Evolutionary conservation across 2,329 filamentous ascomycete species (phyloP).

Genomic region (Aureobasidium sp.): DNA sequence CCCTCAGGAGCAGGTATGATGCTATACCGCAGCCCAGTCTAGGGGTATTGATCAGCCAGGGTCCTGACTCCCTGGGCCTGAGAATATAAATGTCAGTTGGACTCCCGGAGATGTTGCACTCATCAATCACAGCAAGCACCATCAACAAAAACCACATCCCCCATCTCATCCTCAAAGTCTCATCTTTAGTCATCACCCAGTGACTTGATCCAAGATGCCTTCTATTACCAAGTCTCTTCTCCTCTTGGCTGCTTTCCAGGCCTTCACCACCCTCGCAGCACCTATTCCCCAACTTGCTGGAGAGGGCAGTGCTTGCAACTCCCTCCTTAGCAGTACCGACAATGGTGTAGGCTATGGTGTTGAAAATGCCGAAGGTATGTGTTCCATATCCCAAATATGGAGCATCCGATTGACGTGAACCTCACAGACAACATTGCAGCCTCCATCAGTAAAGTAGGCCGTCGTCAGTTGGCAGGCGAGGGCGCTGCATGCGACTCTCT

Average conservation of each 20-base stretch:
- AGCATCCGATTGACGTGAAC: not conserved
- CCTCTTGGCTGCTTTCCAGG: conserved; percentile 2
- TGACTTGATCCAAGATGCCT: conserved; percentile 8
- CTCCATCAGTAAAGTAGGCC: not conserved
- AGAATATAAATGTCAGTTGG: not conserved
- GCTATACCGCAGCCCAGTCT: not conserved
- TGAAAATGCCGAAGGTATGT: conserved; percentile 25
- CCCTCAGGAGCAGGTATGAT: not conserved
- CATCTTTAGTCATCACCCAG: not conserved
- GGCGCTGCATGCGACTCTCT: conserved; percentile 28
- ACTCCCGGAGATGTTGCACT: not conserved
- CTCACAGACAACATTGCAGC: conserved; percentile 25
- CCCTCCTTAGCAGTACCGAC: conserved; percentile 26
- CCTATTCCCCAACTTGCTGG: conserved; percentile 29
- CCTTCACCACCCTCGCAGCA: conserved; percentile 20
- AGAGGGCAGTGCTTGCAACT: conserved; percentile 27
- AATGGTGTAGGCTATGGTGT: conserved; percentile 29
- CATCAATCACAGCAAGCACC: not conserved
- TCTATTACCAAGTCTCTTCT: conserved; percentile 9
- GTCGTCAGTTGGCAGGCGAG: conserved; percentile 29
- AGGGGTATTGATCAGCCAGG: no score
- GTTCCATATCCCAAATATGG: accelerated
- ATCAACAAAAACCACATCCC: not conserved
- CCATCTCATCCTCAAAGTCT: not conserved
- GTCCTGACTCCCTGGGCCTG: not conserved